Conservation (phyloP, 345 rosid genomes). For the Hevea brasiliensis region DNA sequence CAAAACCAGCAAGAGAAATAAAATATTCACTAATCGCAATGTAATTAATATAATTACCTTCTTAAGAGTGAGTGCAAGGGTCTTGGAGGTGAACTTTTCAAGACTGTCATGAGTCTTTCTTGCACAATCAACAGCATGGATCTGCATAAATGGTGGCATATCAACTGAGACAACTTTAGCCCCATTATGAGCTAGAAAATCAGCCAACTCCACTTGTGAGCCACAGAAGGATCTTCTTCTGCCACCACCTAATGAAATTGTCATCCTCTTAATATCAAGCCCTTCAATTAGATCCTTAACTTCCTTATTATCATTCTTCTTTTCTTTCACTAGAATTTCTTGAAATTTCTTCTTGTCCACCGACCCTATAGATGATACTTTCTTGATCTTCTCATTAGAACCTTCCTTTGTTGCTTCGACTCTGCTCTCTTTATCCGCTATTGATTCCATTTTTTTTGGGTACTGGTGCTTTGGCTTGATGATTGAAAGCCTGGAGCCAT, state of each 20-base stretch:
- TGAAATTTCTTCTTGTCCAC: slow-evolving; percentile 27
- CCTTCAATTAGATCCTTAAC: slow-evolving; percentile 26
- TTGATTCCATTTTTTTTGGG: slow-evolving; percentile 11
- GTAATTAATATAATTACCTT: slow-evolving; percentile 41
- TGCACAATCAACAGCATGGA: slow-evolving; percentile 72
- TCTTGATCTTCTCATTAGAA: slow-evolving; percentile 25
- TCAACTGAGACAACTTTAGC: slow-evolving; percentile 68
- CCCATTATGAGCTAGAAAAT: slow-evolving; percentile 57
- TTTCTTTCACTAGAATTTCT: slow-evolving; percentile 13
- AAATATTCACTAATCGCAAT: background rate
- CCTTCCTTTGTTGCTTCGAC: background rate
- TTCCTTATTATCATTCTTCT: slow-evolving; percentile 22
- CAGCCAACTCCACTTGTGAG: slow-evolving; percentile 47
- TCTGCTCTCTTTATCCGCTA: slow-evolving; percentile 18
- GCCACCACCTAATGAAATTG: slow-evolving; percentile 37
- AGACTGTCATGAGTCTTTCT: slow-evolving; percentile 65
- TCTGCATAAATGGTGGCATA: slow-evolving; percentile 84
- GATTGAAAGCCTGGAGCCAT: slow-evolving; percentile 29
- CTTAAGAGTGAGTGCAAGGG: slow-evolving; percentile 66
- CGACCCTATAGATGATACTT: slow-evolving; percentile 21
- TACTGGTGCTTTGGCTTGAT: slow-evolving; percentile 20
- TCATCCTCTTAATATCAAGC: slow-evolving; percentile 31
- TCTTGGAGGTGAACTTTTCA: slow-evolving; percentile 63
- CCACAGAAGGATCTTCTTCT: slow-evolving; percentile 58
- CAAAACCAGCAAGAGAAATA: background rate